phyloP scores from a whole-genome alignment of 169 alveolate genomes.

The Cryptosporidium sp. region DNA sequence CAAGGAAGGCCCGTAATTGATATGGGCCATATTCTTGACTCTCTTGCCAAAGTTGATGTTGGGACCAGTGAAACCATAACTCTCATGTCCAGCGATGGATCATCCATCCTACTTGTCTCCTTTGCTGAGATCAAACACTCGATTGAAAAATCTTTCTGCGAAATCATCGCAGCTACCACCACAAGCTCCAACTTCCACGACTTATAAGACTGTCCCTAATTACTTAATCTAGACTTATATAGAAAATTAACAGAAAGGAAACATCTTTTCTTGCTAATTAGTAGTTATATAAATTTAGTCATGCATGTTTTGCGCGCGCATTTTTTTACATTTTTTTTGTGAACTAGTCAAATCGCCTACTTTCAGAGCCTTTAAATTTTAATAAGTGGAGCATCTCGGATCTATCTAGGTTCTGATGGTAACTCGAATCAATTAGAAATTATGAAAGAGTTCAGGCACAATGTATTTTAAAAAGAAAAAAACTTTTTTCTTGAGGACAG shows the following conservation, averaged over 20 bases:
- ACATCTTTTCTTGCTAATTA: neutral
- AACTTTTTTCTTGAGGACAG: too few species aligned
- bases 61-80: slow-evolving; percentile 74
- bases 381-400: too few species aligned
- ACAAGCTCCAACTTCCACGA: slow-evolving; percentile 48
- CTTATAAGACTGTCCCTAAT: neutral
- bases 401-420: too few species aligned
- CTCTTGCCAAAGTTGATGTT: slow-evolving; percentile 72
- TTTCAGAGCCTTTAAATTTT: too few species aligned
- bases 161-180: slow-evolving; percentile 67
- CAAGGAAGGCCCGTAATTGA: slow-evolving; percentile 73
- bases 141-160: slow-evolving; percentile 62
- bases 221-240: slow-evolving; percentile 14
- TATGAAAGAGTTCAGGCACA: too few species aligned
- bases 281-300: slow-evolving; percentile 8
- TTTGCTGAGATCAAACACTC: slow-evolving; percentile 67
- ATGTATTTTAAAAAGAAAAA: too few species aligned
- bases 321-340: too few species aligned
- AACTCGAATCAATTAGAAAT: too few species aligned
- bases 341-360: too few species aligned
- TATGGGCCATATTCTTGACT: slow-evolving; percentile 69
- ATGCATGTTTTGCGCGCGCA: neutral
- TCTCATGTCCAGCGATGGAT: slow-evolving; percentile 72
- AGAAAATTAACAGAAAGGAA: neutral
- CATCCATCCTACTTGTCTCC: slow-evolving; percentile 60